These are phyloP conservation scores for Xylaria sp. DNA, from an alignment of 2,329 filamentous ascomycete species.

Conservation along the genomic window DNA sequence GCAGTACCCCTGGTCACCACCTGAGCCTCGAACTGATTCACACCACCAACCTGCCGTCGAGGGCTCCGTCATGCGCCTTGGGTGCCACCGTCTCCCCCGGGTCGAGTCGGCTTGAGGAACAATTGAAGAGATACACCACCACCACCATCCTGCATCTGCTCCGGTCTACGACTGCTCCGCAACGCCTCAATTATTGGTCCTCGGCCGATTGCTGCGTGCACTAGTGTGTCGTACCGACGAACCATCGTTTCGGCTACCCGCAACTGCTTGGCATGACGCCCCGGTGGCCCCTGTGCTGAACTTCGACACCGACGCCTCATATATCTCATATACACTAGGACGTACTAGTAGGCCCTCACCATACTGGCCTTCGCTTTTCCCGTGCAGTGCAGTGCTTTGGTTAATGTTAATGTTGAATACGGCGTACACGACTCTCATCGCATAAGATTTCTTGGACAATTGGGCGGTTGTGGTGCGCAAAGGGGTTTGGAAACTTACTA, in stretches of 20 bases:
- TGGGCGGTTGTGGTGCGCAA: conserved; percentile 17
- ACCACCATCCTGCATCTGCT: conserved; percentile 2
- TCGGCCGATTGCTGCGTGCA: conserved; percentile 36
- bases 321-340: conserved; percentile 12
- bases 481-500: conserved; percentile 6
- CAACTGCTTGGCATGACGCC: conserved; percentile 40
- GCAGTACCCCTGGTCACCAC: conserved; percentile 12
- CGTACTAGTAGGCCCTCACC: conserved; percentile 25
- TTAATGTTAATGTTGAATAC: conserved; percentile 16
- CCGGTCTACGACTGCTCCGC: conserved; percentile 7
- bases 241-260: conserved; percentile 42
- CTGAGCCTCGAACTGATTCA: conserved; percentile 19
- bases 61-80: conserved; percentile 40
- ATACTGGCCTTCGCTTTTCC: conserved; percentile 24
- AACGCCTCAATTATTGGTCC: conserved; percentile 24
- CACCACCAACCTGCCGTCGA: conserved; percentile 20
- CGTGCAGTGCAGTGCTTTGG: neutral
- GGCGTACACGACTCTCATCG: conserved; percentile 6
- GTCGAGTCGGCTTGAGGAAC: conserved; percentile 42
- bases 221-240: conserved; percentile 31
- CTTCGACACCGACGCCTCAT: conserved; percentile 11
- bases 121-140: conserved; percentile 3
- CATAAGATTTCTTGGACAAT: conserved; percentile 26
- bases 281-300: conserved; percentile 32
- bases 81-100: conserved; percentile 35